phyloP scores from a whole-genome alignment of 2,329 filamentous ascomycete species.

The Aspergillus ochraceoroseus region DNA sequence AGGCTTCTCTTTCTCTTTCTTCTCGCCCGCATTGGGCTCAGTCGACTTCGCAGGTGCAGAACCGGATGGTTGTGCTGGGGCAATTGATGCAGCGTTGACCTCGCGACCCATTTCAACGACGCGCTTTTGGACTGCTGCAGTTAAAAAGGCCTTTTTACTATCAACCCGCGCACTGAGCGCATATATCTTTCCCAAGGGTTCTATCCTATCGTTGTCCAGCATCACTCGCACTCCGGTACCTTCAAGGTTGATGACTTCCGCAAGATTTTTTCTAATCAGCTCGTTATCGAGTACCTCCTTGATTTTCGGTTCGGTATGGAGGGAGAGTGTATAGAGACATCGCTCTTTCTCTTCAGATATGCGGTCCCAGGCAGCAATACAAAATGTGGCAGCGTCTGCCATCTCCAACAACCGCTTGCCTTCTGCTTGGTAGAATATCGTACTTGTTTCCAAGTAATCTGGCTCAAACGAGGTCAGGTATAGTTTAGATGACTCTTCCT shows the following conservation, averaged over 20 bases:
- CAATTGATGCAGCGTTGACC: constrained; percentile 64
- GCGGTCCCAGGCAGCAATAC: constrained; percentile 67
- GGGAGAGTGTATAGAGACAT: constrained; percentile 74
- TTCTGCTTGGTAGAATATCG: constrained; percentile 69
- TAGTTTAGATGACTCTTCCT: constrained; percentile 71
- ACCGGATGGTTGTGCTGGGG: constrained; percentile 51
- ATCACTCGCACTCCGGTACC: constrained; percentile 78
- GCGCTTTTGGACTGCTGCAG: constrained; percentile 64
- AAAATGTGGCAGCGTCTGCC: constrained; percentile 75
- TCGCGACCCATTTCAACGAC: constrained; percentile 75
- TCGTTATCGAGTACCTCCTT: constrained; percentile 72
- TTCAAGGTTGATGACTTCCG: constrained; percentile 78
- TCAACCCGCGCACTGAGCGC: constrained; percentile 74
- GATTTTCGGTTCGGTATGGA: constrained; percentile 67
- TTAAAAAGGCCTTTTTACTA: constrained; percentile 63
- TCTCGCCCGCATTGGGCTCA: constrained; percentile 49
- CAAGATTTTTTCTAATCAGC: constrained; percentile 70
- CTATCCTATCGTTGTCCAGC: constrained; percentile 80
- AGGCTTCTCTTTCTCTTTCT: constrained; percentile 50
- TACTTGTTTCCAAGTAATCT: constrained; percentile 66
- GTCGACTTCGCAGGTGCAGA: constrained; percentile 42
- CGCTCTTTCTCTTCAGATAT: constrained; percentile 76
- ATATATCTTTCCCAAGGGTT: constrained; percentile 77
- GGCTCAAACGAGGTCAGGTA: constrained; percentile 81
- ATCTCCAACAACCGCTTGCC: constrained; percentile 69